Conservation (phyloP, 2,329 filamentous ascomycete genomes). For the Beauveria varroae region DNA sequence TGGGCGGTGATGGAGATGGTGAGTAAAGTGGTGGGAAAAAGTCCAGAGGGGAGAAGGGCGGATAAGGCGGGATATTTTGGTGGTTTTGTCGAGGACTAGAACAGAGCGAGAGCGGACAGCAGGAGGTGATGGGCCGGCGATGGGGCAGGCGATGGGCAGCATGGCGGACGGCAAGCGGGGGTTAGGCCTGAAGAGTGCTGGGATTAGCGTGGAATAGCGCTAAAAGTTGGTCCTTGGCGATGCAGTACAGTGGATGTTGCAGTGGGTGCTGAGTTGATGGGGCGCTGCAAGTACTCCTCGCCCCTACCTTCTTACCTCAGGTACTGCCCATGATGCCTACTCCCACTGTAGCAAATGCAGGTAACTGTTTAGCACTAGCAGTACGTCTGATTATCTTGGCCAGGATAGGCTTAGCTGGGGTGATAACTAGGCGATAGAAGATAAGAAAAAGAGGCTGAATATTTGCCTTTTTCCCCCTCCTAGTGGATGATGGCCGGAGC, state of each 20-base stretch:
- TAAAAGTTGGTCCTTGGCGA: slow-evolving; percentile 1
- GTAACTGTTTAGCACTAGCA: too few relatives aligned
- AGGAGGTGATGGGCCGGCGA: too few relatives aligned
- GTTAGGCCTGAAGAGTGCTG: not conserved
- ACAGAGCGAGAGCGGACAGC: not conserved
- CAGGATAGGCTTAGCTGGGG: not conserved
- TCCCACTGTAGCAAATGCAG: not conserved
- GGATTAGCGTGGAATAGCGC: not conserved
- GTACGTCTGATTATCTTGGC: not conserved
- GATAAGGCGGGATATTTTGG: slow-evolving; percentile 10
- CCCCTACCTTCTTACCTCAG: not conserved
- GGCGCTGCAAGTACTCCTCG: not conserved
- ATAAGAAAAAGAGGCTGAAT: not conserved
- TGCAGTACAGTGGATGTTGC: slow-evolving; percentile 8
- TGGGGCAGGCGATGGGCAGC: not conserved
- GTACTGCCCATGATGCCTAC: too few relatives aligned
- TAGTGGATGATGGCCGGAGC: not conserved
- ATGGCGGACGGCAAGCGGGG: not conserved
- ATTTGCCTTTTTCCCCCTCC: not conserved
- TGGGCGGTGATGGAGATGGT: not conserved
- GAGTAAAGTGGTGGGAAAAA: not conserved
- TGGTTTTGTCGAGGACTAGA: slow-evolving; percentile 1
- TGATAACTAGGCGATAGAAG: not conserved
- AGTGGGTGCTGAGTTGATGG: not conserved
- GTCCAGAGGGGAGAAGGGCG: slow-evolving; percentile 5